phyloP scores from a whole-genome alignment of 2,329 filamentous ascomycete genomes.

The Hypoxylon sp. region DNA sequence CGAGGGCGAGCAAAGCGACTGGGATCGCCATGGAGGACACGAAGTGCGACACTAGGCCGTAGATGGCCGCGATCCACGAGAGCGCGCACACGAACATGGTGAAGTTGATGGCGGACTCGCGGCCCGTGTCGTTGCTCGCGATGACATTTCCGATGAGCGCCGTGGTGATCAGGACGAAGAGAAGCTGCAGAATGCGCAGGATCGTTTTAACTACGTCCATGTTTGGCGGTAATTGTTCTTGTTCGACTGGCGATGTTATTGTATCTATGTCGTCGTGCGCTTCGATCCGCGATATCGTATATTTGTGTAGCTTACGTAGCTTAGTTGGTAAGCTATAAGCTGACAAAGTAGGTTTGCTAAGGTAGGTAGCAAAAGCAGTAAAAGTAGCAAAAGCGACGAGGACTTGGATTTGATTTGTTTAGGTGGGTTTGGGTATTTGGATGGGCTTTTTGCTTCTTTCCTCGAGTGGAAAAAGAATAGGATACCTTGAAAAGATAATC shows the following conservation, averaged over 20 bases:
- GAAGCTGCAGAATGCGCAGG: constrained; percentile 62
- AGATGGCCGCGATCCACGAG: constrained; percentile 73
- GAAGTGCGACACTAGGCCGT: constrained; percentile 45
- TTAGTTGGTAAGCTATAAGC: not conserved
- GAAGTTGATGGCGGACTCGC: constrained; percentile 67
- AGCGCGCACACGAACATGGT: constrained; percentile 77
- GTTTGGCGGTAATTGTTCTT: constrained; percentile 5
- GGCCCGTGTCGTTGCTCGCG: constrained; percentile 60
- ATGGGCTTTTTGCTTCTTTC: constrained; percentile 4
- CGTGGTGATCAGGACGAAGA: constrained; percentile 65
- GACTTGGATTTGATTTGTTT: constrained; percentile 13
- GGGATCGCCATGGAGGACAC: constrained; percentile 43
- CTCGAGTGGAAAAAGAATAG: constrained; percentile 1
- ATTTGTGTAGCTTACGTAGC: not conserved
- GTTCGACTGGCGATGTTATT: not conserved
- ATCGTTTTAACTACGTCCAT: constrained; percentile 57
- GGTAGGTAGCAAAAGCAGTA: not conserved
- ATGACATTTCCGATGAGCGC: constrained; percentile 70
- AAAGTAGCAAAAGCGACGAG: constrained; percentile 19
- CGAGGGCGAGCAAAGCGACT: constrained; percentile 43
- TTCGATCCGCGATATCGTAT: not conserved
- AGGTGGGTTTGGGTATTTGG: constrained; percentile 14
- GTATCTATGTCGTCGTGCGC: not conserved
- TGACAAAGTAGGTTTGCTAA: not conserved
- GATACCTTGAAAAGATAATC: not conserved